These are phyloP conservation scores for Starmerella bombicola DNA, from an alignment of 805 yeast genomes.

Conservation along the genomic window DNA sequence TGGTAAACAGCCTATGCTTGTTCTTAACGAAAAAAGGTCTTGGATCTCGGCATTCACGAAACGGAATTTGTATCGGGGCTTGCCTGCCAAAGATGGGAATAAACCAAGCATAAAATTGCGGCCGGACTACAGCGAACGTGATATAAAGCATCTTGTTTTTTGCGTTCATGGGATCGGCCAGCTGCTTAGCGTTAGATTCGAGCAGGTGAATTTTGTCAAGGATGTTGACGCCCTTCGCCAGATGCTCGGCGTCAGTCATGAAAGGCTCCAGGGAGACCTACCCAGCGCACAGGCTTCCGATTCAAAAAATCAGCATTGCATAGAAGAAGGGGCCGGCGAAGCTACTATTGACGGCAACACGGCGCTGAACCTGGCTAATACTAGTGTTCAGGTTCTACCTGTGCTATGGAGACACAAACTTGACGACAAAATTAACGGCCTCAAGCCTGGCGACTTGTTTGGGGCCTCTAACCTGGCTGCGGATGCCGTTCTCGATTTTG, in stretches of 20 bases:
- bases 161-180: constrained; percentile 96
- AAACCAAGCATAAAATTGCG: constrained; percentile 1
- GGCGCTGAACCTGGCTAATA: neutral
- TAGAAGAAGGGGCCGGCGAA: too few relatives aligned
- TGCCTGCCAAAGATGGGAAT: neutral
- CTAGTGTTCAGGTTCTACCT: constrained; percentile 72
- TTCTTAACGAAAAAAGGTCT: neutral
- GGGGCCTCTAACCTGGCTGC: constrained; percentile 47
- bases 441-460: constrained; percentile 18
- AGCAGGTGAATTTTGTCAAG: constrained; percentile 76
- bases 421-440: constrained; percentile 11
- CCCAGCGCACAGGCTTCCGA: too few relatives aligned
- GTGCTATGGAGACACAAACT: constrained; percentile 73
- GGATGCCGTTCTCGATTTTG: constrained; percentile 73
- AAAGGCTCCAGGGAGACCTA: neutral
- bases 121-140: constrained; percentile 12
- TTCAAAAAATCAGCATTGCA: too few relatives aligned
- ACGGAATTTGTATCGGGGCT: constrained; percentile 3
- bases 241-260: constrained; percentile 1
- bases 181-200: constrained; percentile 61
- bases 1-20: neutral
- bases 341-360: neutral
- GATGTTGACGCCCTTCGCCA: constrained; percentile 51
- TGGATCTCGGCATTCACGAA: constrained; percentile 7
- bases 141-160: constrained; percentile 48